phyloP scores from a whole-genome alignment of 176 grass and related monocot species.

The Olyra latifolia region DNA sequence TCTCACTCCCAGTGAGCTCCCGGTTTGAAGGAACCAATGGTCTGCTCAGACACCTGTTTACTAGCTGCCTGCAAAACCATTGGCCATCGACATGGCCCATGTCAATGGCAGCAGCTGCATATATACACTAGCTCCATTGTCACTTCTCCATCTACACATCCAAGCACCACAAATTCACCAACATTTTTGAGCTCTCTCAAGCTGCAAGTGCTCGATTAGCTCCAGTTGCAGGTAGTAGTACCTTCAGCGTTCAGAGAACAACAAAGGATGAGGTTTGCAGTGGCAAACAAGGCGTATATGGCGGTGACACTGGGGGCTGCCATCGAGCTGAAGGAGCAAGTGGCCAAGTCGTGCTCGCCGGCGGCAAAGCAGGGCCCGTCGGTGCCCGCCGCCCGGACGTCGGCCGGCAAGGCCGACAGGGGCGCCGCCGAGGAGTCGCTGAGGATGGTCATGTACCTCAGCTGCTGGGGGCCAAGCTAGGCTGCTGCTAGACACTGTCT shows the following conservation, averaged over 20 bases:
- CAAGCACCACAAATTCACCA: neutral
- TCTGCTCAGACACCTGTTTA: slow-evolving; percentile 47
- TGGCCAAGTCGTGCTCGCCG: slow-evolving; percentile 40
- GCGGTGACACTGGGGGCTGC: slow-evolving; percentile 57
- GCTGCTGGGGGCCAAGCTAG: slow-evolving; percentile 75
- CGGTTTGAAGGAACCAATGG: slow-evolving; percentile 59
- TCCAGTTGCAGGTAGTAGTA: neutral
- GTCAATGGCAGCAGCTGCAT: neutral
- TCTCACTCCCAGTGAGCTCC: slow-evolving; percentile 16
- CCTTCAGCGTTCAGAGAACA: neutral
- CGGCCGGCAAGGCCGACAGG: neutral
- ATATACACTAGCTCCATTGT: neutral
- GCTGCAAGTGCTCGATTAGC: neutral
- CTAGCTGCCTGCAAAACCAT: slow-evolving; percentile 44
- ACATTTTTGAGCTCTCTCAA: neutral
- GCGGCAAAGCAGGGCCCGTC: neutral
- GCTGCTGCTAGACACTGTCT: neutral
- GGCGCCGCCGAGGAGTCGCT: slow-evolving; percentile 52
- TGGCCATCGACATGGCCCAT: slow-evolving; percentile 38
- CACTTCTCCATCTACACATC: slow-evolving; percentile 1
- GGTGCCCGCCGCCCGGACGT: neutral
- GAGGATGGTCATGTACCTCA: slow-evolving; percentile 80
- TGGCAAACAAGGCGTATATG: slow-evolving; percentile 58
- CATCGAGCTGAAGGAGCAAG: slow-evolving; percentile 60
- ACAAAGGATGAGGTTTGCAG: slow-evolving; percentile 43